Conservation (phyloP, 164 flowering plant genomes). For the Vitis cinerea region DNA sequence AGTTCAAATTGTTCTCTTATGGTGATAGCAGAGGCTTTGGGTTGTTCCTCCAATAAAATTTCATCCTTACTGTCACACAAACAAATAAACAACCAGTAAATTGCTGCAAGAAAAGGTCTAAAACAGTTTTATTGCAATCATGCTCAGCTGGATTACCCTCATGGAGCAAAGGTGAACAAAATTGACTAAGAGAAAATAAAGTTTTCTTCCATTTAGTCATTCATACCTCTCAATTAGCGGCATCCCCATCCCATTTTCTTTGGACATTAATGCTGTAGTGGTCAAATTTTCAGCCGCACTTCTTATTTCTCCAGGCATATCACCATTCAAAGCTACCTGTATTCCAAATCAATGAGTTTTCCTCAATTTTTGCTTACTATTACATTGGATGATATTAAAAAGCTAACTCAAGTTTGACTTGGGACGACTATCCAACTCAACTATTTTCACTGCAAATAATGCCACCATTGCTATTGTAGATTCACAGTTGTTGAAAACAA, state of each 20-base stretch:
- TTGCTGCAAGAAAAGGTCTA: neutral
- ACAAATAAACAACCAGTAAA: neutral
- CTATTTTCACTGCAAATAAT: neutral
- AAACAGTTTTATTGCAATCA: neutral
- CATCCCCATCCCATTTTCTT: constrained; percentile 2
- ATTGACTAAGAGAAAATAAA: neutral
- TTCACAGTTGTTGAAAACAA: neutral
- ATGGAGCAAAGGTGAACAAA: neutral
- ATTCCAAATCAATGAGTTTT: constrained; percentile 8
- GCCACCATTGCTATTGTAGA: neutral
- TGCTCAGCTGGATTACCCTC: neutral
- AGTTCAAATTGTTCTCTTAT: constrained; percentile 16
- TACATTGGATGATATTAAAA: neutral
- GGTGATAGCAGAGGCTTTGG: constrained; percentile 7
- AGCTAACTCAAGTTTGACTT: neutral
- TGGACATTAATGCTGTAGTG: neutral
- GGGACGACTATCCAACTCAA: neutral
- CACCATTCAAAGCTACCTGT: constrained; percentile 23
- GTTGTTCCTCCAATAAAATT: constrained; percentile 17
- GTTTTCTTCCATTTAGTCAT: neutral
- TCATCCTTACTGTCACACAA: constrained; percentile 17
- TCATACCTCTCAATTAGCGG: constrained; percentile 12
- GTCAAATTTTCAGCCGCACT: constrained; percentile 2
- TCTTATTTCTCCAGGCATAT: constrained; percentile 15
- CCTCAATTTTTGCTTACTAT: neutral